These are phyloP conservation scores for Cordia subcordata DNA, from an alignment of 257 asterid genomes.

Conservation along the genomic window DNA sequence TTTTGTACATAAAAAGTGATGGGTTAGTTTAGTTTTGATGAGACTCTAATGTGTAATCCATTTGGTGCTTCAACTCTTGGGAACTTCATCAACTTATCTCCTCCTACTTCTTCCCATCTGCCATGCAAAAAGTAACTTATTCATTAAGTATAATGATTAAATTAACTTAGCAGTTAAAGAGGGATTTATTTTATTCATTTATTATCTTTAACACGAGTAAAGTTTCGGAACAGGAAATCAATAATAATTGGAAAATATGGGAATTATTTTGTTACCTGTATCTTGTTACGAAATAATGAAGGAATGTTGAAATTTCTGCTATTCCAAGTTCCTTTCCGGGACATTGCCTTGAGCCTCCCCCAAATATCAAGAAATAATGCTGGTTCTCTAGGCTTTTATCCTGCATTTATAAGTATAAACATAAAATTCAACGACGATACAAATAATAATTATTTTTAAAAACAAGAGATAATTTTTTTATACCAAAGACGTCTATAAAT, in stretches of 20 bases:
- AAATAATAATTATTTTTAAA: no score
- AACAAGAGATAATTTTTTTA: no score
- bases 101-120: conserved; percentile 91
- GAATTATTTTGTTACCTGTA: conserved; percentile 33
- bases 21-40: conserved; percentile 44
- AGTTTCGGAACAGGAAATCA: no score
- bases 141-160: not conserved
- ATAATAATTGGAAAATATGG: not conserved
- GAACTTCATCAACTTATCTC: conserved; percentile 72
- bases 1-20: not conserved
- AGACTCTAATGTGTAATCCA: conserved; percentile 76
- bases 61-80: conserved; percentile 98
- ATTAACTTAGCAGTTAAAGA: no score
- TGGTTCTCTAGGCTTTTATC: conserved; percentile 52
- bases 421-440: no score
- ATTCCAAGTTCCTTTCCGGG: conserved; percentile 86
- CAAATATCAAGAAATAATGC: conserved; percentile 62
- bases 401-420: conserved; percentile 34
- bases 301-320: conserved; percentile 80
- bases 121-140: not conserved
- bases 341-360: conserved; percentile 77
- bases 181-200: no score
- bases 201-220: no score
- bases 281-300: conserved; percentile 72
- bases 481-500: no score